A percentile compares a stretch with the other conserved stretches of the same genome.
Conservation (phyloP, 2,329 filamentous ascomycete species). For the Nigrospora osmanthi region DNA sequence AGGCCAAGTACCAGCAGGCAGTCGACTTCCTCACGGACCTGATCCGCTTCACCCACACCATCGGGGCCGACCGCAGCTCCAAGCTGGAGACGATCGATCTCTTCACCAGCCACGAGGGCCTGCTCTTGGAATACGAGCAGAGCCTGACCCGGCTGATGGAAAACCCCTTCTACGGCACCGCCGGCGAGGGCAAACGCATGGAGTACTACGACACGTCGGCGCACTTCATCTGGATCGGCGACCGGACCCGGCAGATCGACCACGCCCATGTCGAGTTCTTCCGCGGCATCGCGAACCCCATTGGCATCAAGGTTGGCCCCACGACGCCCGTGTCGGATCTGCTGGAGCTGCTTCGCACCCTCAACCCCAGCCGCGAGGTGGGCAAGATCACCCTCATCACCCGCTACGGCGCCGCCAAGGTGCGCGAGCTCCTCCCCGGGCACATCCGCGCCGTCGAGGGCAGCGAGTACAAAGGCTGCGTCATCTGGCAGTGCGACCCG, state of each 20-base stretch:
- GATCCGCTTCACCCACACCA: constrained; percentile 86
- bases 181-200: constrained; percentile 30
- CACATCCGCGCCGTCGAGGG: constrained; percentile 86
- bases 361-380: constrained; percentile 75
- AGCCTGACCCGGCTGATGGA: constrained; percentile 70
- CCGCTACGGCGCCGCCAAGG: constrained; percentile 77
- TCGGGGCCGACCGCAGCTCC: constrained; percentile 79
- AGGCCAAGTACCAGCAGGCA: constrained; percentile 78
- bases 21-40: constrained; percentile 84
- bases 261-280: constrained; percentile 97
- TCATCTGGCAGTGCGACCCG: constrained; percentile 97
- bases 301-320: constrained; percentile 93
- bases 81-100: constrained; percentile 88
- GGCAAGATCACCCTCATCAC: constrained; percentile 97
- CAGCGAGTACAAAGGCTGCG: constrained; percentile 57
- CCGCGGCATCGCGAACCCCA: constrained; percentile 89
- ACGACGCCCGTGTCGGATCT: constrained; percentile 73
- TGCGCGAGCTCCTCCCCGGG: constrained; percentile 65
- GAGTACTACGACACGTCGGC: constrained; percentile 91
- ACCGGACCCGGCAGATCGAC: constrained; percentile 87
- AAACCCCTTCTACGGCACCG: constrained; percentile 31
- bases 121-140: constrained; percentile 92
- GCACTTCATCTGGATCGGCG: constrained; percentile 97
- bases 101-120: constrained; percentile 90
- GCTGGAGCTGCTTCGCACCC: constrained; percentile 68